A percentile compares a stretch with the other conserved stretches of the same genome.
phyloP scores from a whole-genome alignment of 805 yeast genomes.

The Hanseniaspora guilliermondii region DNA sequence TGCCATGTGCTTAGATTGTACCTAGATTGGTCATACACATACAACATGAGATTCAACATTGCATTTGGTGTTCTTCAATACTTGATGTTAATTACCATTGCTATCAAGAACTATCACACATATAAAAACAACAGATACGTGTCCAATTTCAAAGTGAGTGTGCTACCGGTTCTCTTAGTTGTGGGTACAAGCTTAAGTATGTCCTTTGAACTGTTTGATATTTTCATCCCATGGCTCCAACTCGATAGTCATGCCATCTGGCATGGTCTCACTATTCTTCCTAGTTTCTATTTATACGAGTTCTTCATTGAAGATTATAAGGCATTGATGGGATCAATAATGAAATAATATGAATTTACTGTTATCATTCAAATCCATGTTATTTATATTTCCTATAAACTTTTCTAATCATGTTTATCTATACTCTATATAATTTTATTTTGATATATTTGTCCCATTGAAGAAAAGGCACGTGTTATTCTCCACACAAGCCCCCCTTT shows the following conservation, averaged over 20 bases:
- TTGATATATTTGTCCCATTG: background rate
- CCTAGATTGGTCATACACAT: constrained; percentile 77
- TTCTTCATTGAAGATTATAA: constrained; percentile 38
- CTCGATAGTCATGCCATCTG: constrained; percentile 89
- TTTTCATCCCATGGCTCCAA: constrained; percentile 55
- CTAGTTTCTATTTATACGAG: constrained; percentile 62
- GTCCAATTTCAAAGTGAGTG: constrained; percentile 19
- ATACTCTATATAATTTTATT: background rate
- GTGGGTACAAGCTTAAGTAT: constrained; percentile 52
- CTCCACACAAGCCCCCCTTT: too few relatives aligned
- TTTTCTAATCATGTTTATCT: too few relatives aligned
- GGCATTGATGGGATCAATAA: background rate
- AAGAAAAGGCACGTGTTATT: too few relatives aligned
- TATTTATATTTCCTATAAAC: too few relatives aligned
- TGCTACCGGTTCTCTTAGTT: constrained; percentile 43
- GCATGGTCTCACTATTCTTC: constrained; percentile 82
- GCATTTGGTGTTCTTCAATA: constrained; percentile 68
- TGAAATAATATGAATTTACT: too few relatives aligned
- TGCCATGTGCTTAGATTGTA: constrained; percentile 56
- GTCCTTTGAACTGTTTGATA: constrained; percentile 85
- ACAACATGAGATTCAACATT: constrained; percentile 86
- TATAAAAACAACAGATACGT: constrained; percentile 9
- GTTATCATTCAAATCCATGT: too few relatives aligned
- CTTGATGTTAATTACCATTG: constrained; percentile 27
- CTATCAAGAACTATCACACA: constrained; percentile 25